Base-by-base conservation (phyloP, 129 eudicot genomes). In the Saussurea involucrata region DNA sequence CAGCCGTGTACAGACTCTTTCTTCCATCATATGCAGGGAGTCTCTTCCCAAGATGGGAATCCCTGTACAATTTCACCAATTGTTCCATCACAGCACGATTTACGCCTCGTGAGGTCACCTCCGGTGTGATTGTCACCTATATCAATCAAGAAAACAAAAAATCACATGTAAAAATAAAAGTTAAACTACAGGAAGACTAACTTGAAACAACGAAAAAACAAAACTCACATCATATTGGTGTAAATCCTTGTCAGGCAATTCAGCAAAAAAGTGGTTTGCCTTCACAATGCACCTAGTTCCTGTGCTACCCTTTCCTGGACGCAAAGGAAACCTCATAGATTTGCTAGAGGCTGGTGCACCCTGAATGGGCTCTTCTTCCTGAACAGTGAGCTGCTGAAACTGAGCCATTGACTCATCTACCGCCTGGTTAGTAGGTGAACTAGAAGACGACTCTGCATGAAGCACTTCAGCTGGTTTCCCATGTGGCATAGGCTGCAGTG, bases 1-100 rank as follows among this genome's bases (percentile, higher is more conserved):
- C 99, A 6, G 97, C 99, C 0, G 99, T 95, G 53, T 95, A 95
- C 67, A 95, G 78, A 75, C 96, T 88, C 85, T 95, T 95, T 87
- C 97, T 87, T 53, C 98, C 98, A 82, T 95, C 98, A 83, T 95
- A 95, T 17, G 93, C 98, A 27, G 98, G 98, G 44, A 95, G 92
- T 72, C 99, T 80, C 79, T 61, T 88, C 31, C 99, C 99, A 71
- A 95, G 95, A 85, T 95, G 91, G 10, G 97, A 85, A 72, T 95
- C 96, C 63, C 63, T 71, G 66, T 95, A 90, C 37, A 83, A 63
- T 24, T 40, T 90, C 78, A 95, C 97, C 66, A 95, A 76, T 46
- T 95, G 91, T 31, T 15, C 92, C 88, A 95, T 88, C 24, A 95
- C 96, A 71, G 94, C 97, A 28, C 99, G 90, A 63, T 95, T 95